Evolutionary conservation across 2,329 filamentous ascomycete species (phyloP), one percentile per base, ranked within the genome.

Genomic region (Aplosporella prunicola): DNA sequence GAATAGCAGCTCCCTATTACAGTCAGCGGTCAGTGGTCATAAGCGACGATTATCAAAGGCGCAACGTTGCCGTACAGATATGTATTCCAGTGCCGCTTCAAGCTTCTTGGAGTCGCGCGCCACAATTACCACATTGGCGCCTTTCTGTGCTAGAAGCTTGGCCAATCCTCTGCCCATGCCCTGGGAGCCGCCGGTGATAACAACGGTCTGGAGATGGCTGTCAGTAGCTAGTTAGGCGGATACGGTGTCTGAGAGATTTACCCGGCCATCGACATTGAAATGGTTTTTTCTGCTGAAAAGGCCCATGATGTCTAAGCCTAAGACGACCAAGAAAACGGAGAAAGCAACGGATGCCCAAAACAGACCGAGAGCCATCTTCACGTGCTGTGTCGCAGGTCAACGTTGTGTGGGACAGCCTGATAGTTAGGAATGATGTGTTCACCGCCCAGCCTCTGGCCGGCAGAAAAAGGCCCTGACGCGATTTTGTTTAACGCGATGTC

Each of bases 111-210:
- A 67, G 47, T 80, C 84, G 38, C 91, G 82, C 10, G 89, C 80
- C 34, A 95, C 80, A 46, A 96, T 78, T 45, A 93, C 76, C 39
- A 98, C 58, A 58, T 87, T 85, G 42, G 91, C 89, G 31, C 91
- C 91, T 58, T 87, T 88, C 33, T 73, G 67, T 3, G 89, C 74
- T 29, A 98, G 75, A 47, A 87, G 71, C 35, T 76, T 71, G 5
- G 80, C 87, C 14, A 80, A 75, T 35, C 77, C 76, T 48, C 79
- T 77, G 42, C 91, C 91, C 81, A 95, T 85, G 41, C 91, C 91
- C 55, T 95, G 84, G 0, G 91, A 95, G 20, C 80, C 87, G 31
- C 91, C 91, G 1, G 91, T 98, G 35, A 98, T 68, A 39, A 96
- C 68, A 35, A 93, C 71, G 2, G 88, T 94, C 87, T 94, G 49